These are phyloP conservation scores for Stenocarpella maydis DNA, from an alignment of 2,329 filamentous ascomycete species.

Conservation along the genomic window DNA sequence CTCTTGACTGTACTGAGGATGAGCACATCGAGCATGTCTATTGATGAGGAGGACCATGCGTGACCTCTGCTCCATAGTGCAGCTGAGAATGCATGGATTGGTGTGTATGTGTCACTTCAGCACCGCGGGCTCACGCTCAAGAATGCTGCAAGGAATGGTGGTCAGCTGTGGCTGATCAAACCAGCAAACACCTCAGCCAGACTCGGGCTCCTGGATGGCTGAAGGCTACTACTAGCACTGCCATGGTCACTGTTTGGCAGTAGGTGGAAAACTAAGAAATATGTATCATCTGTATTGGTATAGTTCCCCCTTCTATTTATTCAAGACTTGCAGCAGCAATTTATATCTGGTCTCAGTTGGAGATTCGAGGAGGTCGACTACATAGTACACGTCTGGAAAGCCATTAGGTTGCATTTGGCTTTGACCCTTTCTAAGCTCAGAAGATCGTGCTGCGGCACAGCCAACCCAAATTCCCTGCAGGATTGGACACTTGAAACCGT, in stretches of 20 bases:
- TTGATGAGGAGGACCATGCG: neutral
- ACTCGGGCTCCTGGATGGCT: neutral
- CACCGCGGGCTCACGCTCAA: neutral
- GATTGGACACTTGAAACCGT: neutral
- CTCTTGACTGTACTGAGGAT: neutral
- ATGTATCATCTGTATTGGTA: too few relatives aligned
- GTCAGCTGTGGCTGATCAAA: neutral
- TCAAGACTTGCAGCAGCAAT: neutral
- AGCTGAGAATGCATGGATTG: neutral
- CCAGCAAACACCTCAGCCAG: neutral
- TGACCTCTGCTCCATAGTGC: neutral
- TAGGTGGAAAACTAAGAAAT: neutral
- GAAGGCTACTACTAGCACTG: too few relatives aligned
- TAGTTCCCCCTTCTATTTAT: too few relatives aligned
- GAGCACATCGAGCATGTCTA: neutral
- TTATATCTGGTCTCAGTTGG: too few relatives aligned
- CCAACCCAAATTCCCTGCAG: neutral
- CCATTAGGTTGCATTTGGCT: slow-evolving; percentile 11
- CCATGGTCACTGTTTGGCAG: neutral
- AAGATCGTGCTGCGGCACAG: neutral
- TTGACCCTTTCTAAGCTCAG: slow-evolving; percentile 12
- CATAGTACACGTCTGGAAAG: neutral
- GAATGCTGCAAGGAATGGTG: neutral
- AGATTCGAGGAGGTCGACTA: too few relatives aligned
- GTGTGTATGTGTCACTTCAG: neutral